Percentiles rank a stretch among this genome's conserved stretches.
Evolutionary conservation across 1,139 yeast genomes (phyloP).

Genomic region (Wickerhamomyces sp.): DNA sequence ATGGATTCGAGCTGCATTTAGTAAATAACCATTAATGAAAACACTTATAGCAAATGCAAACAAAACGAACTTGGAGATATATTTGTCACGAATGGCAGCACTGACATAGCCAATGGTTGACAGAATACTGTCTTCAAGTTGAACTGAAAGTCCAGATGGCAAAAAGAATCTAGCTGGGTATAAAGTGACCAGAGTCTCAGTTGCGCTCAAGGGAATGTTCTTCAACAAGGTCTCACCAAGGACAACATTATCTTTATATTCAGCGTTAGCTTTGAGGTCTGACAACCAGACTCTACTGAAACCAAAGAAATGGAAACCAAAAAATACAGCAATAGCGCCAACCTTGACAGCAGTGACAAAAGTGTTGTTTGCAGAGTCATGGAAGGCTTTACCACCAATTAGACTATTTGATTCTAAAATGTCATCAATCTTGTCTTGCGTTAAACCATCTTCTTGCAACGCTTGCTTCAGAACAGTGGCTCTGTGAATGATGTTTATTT

Average conservation of each 20-base stretch:
- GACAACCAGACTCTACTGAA: constrained; percentile 70
- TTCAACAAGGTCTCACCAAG: constrained; percentile 36
- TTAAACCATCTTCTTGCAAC: constrained; percentile 90
- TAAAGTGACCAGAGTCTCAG: constrained; percentile 20
- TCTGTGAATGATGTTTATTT: constrained; percentile 83
- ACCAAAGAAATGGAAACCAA: constrained; percentile 72
- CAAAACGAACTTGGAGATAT: constrained; percentile 73
- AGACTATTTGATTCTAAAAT: constrained; percentile 42
- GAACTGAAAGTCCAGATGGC: constrained; percentile 59
- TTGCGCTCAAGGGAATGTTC: constrained; percentile 29
- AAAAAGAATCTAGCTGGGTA: constrained; percentile 52
- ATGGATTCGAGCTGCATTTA: constrained; percentile 69
- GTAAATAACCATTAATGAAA: constrained; percentile 75
- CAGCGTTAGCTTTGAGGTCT: constrained; percentile 38
- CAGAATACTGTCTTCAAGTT: constrained; percentile 59
- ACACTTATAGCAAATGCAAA: constrained; percentile 72
- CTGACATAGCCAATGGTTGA: constrained; percentile 54
- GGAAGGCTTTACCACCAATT: constrained; percentile 32
- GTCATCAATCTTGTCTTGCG: constrained; percentile 66
- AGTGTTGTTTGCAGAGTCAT: constrained; percentile 28
- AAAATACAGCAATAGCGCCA: constrained; percentile 60
- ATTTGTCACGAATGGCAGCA: constrained; percentile 73
- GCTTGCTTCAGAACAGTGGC: constrained; percentile 77
- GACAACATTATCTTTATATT: constrained; percentile 24
- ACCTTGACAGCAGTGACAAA: constrained; percentile 60